Evolutionary conservation across 768 basidiomycete species (phyloP), one percentile per base, ranked within the genome.

Genomic region (Chlorophyllum brunneum): DNA sequence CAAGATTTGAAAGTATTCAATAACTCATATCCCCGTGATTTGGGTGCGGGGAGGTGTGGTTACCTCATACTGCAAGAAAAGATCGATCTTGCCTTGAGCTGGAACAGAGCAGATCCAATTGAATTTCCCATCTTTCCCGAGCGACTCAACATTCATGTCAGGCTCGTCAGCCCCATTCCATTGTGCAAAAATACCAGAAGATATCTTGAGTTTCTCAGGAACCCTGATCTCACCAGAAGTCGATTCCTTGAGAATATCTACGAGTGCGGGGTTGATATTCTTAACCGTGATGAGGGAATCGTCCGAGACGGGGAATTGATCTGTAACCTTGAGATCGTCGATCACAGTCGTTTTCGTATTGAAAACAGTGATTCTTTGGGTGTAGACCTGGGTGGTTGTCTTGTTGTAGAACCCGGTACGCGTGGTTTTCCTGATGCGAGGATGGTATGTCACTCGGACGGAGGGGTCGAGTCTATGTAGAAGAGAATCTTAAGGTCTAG

Each of bases 61-160:
- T 3, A 74, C 67, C 55, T 74, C 73, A 61, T 67, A 75, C 31
- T 70, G 64, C 50, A 74, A 38, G 6, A 83, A 4, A 43, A 74
- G 58, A 30, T 63, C 64, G 15, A 67, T 39, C 27, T 63, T 70
- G 5, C 59, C 62, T 45, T 66, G 66, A 11, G 69, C 47, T 18
- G 67, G 61, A 7, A 71, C 36, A 2, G 56, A 50, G 36, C 69
- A 67, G 8, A 63, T 37, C 69, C 69, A 73, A 22, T 60, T 59
- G 9, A 73, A 54, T 51, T 66, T 65, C 18, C 71, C 70, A 49
- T 70, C 63, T 46, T 63, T 67, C 13, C 69, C 68, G n/a, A 66
- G 48, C 13, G 43, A 45, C 27, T 56, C 56, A 22, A 52, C 48
- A n/a, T 65, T 62, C 2, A 59, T 58, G 49, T 64, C 67, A 1